Base-by-base conservation (phyloP, 2,329 filamentous ascomycete genomes). In the Calcarisporium arbuscula region DNA sequence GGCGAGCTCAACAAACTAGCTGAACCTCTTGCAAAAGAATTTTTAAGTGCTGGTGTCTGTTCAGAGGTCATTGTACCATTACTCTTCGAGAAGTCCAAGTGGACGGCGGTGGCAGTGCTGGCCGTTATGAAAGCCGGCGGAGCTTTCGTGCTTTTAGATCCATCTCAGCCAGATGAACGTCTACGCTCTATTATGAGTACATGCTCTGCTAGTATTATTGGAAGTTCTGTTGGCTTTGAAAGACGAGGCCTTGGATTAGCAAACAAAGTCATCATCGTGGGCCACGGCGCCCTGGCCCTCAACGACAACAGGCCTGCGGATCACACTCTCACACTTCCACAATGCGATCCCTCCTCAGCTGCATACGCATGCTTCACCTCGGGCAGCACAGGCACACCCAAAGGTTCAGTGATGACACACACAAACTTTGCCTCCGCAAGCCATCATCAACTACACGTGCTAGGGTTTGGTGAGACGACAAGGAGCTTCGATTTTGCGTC, bases 341-440 rank as follows among this genome's bases (percentile, higher is more conserved):
- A 33, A 16, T 6, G 7, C 21, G 5, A n/a, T 25, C 36, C 40
- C 7, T 29, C 17, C 11, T 28, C 35, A 18, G 22, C 28, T 8
- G 27, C 33, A 11, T 52, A 52, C 21, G 64, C 70, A 43, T 67
- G 71, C 50, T 32, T 31, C 17, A 36, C 34, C 8, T 36, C 34
- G 25, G 34, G 28, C 22, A 25, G 22, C 22, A 25, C 22, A 9
- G 22, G 22, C 22, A 25, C 22, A 10, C 22, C 22, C 22, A 32
- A 36, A 18, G 34, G 28, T 8, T 19, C 26, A 3, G 14, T 23
- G 19, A 18, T 42, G 12, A 28, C 22, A 3, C 37, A 42, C n/a
- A 15, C 14, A 14, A 32, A 19, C 19, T 34, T 34, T 15, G 21
- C 22, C 39, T 49, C 46, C 28, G 37, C 43, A 3, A 48, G 52